These are phyloP conservation scores for Eremochloa ophiuroides DNA, from an alignment of 176 grass and related monocot species.

Conservation along the genomic window DNA sequence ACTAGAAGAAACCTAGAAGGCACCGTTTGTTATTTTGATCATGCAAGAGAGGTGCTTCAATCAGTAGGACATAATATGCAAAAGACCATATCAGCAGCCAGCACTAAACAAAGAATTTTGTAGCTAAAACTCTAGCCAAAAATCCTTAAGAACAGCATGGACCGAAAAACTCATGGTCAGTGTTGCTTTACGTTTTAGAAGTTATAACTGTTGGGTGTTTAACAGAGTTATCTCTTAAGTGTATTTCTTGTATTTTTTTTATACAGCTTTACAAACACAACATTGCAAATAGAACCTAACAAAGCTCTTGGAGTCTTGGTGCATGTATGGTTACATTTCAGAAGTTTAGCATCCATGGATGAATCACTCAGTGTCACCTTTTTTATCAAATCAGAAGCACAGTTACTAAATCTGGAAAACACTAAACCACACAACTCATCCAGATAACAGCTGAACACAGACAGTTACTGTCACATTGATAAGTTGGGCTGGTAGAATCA, in stretches of 20 bases:
- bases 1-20: too few species aligned
- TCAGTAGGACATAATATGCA: neutral
- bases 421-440: neutral
- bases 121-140: neutral
- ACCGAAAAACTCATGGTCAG: neutral
- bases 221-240: neutral
- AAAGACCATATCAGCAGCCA: neutral
- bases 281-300: neutral
- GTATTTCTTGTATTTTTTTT: neutral
- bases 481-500: neutral
- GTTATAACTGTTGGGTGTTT: neutral
- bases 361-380: neutral
- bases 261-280: slow-evolving; percentile 7
- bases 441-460: neutral
- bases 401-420: neutral
- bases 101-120: neutral
- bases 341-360: neutral
- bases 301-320: neutral
- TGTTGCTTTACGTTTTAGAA: neutral
- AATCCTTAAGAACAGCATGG: neutral
- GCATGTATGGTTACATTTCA: neutral
- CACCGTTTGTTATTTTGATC: neutral
- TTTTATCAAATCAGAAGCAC: slow-evolving; percentile 10
- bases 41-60: neutral
- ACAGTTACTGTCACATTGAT: neutral